phyloP scores from a whole-genome alignment of 139 green algal genomes.

The Haematococcus lacustris region DNA sequence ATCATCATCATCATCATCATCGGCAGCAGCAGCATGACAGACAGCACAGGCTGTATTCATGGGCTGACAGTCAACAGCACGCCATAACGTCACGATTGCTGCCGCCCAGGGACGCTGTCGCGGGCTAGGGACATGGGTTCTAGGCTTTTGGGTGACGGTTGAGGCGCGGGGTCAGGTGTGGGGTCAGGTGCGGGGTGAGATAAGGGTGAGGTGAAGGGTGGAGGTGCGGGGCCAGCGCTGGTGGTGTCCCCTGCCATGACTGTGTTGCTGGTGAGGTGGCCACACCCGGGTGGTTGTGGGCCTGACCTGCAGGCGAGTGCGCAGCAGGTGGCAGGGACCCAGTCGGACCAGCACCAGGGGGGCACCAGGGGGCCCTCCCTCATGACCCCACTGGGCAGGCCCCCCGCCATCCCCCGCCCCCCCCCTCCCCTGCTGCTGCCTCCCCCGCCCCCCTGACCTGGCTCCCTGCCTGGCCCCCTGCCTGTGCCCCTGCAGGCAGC shows the following conservation, averaged over 20 bases:
- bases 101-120: neutral
- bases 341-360: constrained; percentile 1
- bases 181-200: neutral
- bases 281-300: constrained; percentile 28
- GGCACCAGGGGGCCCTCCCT: too few relatives aligned
- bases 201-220: neutral
- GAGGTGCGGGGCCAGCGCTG: neutral
- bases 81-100: too few relatives aligned
- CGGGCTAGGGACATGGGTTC: neutral
- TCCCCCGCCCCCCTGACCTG: too few relatives aligned
- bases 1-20: too few relatives aligned
- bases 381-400: too few relatives aligned
- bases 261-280: constrained; percentile 23
- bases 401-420: too few relatives aligned
- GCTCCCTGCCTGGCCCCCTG: neutral
- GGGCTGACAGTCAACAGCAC: too few relatives aligned
- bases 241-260: constrained; percentile 18
- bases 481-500: neutral
- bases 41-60: too few relatives aligned
- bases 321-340: constrained; percentile 27
- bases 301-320: constrained; percentile 29
- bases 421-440: too few relatives aligned
- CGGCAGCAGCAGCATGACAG: too few relatives aligned
- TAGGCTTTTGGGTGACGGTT: neutral
- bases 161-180: neutral